Conservation (phyloP, 2,329 filamentous ascomycete genomes). For the Annulohypoxylon truncatum region DNA sequence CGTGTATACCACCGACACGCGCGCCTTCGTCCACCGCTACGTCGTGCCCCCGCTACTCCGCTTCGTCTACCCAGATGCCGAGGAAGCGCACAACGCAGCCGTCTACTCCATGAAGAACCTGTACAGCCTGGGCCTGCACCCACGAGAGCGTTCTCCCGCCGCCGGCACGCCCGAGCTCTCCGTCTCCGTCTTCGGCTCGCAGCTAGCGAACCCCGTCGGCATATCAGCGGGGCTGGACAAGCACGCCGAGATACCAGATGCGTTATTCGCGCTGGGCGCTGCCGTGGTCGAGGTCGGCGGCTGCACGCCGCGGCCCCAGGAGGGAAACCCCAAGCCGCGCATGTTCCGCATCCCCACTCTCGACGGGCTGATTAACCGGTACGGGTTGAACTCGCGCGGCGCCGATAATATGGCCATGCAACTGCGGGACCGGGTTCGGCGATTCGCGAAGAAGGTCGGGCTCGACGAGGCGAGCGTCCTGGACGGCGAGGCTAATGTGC, state of each 20-base stretch:
- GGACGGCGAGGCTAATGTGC: conserved; percentile 80
- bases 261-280: conserved; percentile 85
- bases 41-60: conserved; percentile 75
- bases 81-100: conserved; percentile 90
- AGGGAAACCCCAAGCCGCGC: conserved; percentile 86
- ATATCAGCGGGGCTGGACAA: conserved; percentile 98
- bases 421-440: conserved; percentile 79
- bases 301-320: conserved; percentile 86
- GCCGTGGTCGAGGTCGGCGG: conserved; percentile 93
- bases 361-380: conserved; percentile 92
- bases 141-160: conserved; percentile 75
- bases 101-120: conserved; percentile 77
- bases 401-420: conserved; percentile 86
- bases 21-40: conserved; percentile 76
- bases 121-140: conserved; percentile 80
- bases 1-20: conserved; percentile 79
- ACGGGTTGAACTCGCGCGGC: conserved; percentile 92
- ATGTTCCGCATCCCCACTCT: conserved; percentile 88
- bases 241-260: conserved; percentile 87
- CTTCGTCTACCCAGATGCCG: conserved; percentile 76
- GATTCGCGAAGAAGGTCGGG: conserved; percentile 78
- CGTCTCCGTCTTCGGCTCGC: conserved; percentile 77
- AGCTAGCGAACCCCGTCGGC: conserved; percentile 85
- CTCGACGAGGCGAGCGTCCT: conserved; percentile 79
- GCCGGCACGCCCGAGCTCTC: conserved; percentile 53